A percentile compares a stretch with the other conserved stretches of the same genome.
These are phyloP conservation scores for Mortierella claussenii DNA, from an alignment of 192 early-diverging fungal genomes.

Conservation along the genomic window DNA sequence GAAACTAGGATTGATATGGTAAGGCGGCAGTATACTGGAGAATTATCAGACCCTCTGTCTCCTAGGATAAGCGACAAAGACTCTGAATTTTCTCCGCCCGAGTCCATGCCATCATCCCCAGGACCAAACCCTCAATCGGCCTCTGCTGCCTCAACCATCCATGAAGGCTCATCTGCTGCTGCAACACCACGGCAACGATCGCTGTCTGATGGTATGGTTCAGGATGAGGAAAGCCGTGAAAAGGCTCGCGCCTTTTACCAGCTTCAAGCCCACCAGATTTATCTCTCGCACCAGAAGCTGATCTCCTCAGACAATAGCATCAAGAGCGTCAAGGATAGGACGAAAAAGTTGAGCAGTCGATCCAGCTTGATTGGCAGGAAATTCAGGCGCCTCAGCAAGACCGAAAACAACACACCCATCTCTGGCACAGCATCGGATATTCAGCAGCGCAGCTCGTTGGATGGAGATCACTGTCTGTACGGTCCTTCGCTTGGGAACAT, in stretches of 20 bases:
- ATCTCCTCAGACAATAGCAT: constrained; percentile 3
- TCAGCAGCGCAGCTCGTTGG: constrained; percentile 14
- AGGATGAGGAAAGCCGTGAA: constrained; percentile 32
- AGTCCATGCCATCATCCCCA: constrained; percentile 32
- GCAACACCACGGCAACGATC: constrained; percentile 12
- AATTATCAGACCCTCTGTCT: constrained; percentile 23
- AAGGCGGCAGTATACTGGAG: constrained; percentile 46
- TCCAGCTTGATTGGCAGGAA: constrained; percentile 43
- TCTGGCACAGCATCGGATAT: constrained; percentile 3
- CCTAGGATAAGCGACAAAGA: constrained; percentile 25
- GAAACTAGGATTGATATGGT: constrained; percentile 49
- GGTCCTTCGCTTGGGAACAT: constrained; percentile 4
- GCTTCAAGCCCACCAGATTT: constrained; percentile 43
- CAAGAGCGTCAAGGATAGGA: constrained; percentile 27
- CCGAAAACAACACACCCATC: constrained; percentile 1
- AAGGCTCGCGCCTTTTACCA: constrained; percentile 36
- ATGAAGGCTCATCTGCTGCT: constrained; percentile 3
- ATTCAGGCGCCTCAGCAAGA: constrained; percentile 33
- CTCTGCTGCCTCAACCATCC: not conserved
- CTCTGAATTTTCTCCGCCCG: constrained; percentile 8
- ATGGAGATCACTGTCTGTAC: constrained; percentile 7
- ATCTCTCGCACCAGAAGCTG: constrained; percentile 31
- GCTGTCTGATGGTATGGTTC: constrained; percentile 15
- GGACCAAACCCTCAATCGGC: not conserved
- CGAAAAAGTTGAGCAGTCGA: constrained; percentile 35